Conservation (phyloP, 441 rosid genomes). For the Populus hybrid region DNA sequence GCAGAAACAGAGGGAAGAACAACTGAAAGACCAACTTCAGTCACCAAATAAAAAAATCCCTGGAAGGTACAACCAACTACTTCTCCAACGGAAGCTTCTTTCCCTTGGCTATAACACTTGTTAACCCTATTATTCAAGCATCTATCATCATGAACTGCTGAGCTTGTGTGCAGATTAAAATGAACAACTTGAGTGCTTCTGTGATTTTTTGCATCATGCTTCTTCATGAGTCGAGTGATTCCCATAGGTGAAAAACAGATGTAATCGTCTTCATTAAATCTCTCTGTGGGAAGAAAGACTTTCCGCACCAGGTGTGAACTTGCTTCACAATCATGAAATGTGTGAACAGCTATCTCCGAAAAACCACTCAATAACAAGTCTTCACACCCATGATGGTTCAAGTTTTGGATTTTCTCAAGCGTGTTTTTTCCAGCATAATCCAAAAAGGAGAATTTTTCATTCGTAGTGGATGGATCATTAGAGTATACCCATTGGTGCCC, state of each 20-base stretch:
- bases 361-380: conserved; percentile 41
- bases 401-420: conserved; percentile 28
- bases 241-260: conserved; percentile 83
- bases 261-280: conserved; percentile 56
- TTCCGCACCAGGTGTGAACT: conserved; percentile 41
- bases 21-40: conserved; percentile 74
- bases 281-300: conserved; percentile 61
- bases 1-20: conserved; percentile 80
- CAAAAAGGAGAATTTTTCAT: conserved; percentile 28
- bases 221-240: conserved; percentile 69
- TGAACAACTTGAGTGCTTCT: conserved; percentile 45
- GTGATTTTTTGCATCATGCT: conserved; percentile 28
- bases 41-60: conserved; percentile 84
- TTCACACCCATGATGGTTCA: conserved; percentile 31
- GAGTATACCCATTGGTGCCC: conserved; percentile 43
- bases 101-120: conserved; percentile 29
- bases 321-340: conserved; percentile 31
- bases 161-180: conserved; percentile 46
- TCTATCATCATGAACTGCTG: conserved; percentile 53
- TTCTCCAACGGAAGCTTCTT: conserved; percentile 51
- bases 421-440: conserved; percentile 27
- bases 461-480: conserved; percentile 23
- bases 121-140: conserved; percentile 40
- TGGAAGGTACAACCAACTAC: conserved; percentile 87
- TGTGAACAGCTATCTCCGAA: conserved; percentile 35